phyloP scores from a whole-genome alignment of 2,329 filamentous ascomycete genomes.

The Orbilia quercus region DNA sequence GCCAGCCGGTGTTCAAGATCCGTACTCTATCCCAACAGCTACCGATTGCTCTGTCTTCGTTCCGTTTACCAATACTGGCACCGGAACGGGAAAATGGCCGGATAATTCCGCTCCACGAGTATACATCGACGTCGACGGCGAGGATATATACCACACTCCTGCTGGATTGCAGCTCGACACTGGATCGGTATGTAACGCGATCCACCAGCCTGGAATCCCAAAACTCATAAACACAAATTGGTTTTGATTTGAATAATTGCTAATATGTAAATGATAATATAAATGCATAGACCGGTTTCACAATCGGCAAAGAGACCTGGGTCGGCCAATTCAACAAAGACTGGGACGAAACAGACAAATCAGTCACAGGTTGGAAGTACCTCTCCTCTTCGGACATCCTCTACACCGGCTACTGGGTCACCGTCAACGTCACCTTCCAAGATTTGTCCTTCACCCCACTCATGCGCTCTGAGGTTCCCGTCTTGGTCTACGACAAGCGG shows the following conservation, averaged over 20 bases:
- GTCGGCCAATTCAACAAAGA: slow-evolving; percentile 13
- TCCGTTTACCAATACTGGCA: slow-evolving; percentile 23
- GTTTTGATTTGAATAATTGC: background rate
- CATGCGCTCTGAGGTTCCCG: slow-evolving; percentile 19
- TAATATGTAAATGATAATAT: background rate
- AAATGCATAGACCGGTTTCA: slow-evolving; percentile 29
- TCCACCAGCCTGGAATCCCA: background rate
- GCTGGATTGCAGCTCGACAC: slow-evolving; percentile 25
- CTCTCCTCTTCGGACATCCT: slow-evolving; percentile 41
- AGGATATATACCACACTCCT: slow-evolving; percentile 14
- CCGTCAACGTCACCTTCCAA: slow-evolving; percentile 36
- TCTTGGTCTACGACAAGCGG: slow-evolving; percentile 29
- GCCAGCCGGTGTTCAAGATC: slow-evolving; percentile 12
- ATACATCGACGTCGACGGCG: slow-evolving; percentile 24
- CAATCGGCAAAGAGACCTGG: slow-evolving; percentile 35
- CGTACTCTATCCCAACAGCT: background rate
- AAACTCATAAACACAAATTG: too few species aligned
- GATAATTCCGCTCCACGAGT: slow-evolving; percentile 17
- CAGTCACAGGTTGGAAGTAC: slow-evolving; percentile 28
- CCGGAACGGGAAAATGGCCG: slow-evolving; percentile 6
- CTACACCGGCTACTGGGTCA: slow-evolving; percentile 42
- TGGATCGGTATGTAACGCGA: slow-evolving; percentile 22
- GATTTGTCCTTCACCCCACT: slow-evolving; percentile 14
- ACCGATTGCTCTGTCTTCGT: slow-evolving; percentile 12
- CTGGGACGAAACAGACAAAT: slow-evolving; percentile 20